phyloP scores from a whole-genome alignment of 257 asterid species.

The Avicennia marina region DNA sequence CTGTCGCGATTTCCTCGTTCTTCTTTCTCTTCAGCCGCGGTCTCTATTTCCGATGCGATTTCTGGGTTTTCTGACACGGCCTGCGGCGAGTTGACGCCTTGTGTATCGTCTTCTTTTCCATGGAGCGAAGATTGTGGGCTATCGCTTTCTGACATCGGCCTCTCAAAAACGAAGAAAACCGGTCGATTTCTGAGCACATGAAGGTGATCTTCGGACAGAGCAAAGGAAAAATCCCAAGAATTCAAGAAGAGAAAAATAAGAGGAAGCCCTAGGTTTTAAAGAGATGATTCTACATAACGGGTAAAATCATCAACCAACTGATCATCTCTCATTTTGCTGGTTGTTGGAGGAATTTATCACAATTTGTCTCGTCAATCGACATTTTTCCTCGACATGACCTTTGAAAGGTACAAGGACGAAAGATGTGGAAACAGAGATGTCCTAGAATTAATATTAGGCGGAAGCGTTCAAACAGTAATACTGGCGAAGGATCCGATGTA shows the following conservation, averaged over 20 bases:
- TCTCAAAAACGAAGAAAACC: slow-evolving; percentile 15
- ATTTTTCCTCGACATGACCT: no score
- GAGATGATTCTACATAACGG: no score
- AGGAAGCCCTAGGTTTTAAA: neutral
- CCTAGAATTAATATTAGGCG: neutral
- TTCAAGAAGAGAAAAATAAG: neutral
- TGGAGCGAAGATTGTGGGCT: slow-evolving; percentile 1
- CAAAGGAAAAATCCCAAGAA: neutral
- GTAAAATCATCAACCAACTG: no score
- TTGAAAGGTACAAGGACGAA: no score
- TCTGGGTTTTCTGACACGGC: neutral
- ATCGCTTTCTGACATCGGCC: slow-evolving; percentile 18
- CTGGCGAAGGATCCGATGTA: slow-evolving; percentile 59
- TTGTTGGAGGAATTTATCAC: no score
- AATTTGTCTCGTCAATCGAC: no score
- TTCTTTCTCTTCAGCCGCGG: neutral
- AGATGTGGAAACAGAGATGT: no score
- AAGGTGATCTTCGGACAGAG: slow-evolving; percentile 7
- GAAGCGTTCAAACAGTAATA: slow-evolving; percentile 27
- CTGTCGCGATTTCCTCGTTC: neutral
- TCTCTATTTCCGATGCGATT: neutral
- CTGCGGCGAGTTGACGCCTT: no score
- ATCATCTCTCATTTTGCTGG: no score
- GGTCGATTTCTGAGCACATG: slow-evolving; percentile 37
- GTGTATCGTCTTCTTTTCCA: neutral